Evolutionary conservation across 305 asterid species (phyloP).

Genomic region (Fraxinus sp.): DNA sequence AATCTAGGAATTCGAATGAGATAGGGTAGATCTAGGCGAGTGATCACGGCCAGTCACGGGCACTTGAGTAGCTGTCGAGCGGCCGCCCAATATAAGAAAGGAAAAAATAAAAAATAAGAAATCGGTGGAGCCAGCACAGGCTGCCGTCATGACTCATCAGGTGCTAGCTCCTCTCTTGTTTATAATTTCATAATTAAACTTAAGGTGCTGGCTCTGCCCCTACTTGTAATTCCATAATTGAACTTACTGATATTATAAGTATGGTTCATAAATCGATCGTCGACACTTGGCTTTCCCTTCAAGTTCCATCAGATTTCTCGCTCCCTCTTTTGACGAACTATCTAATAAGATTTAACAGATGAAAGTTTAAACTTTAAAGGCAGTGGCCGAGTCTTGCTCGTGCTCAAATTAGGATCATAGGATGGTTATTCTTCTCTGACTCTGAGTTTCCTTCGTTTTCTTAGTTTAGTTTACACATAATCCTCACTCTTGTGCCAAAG

Average conservation of each 20-base stretch:
- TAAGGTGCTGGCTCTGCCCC: too few species aligned
- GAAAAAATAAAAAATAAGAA: too few species aligned
- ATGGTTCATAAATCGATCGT: slow-evolving; percentile 55
- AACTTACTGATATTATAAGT: slow-evolving; percentile 39
- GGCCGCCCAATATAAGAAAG: too few species aligned
- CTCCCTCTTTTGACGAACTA: slow-evolving; percentile 55
- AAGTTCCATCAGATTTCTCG: slow-evolving; percentile 63
- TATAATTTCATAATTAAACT: too few species aligned
- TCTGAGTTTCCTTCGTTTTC: slow-evolving; percentile 62
- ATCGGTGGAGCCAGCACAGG: too few species aligned
- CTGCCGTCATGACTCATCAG: too few species aligned
- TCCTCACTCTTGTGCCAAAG: slow-evolving; percentile 44
- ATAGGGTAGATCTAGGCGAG: too few species aligned
- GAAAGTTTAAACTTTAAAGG: slow-evolving; percentile 42
- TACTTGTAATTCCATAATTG: background rate
- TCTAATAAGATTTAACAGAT: slow-evolving; percentile 57
- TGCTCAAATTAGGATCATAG: slow-evolving; percentile 45
- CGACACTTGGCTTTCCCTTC: slow-evolving; percentile 62
- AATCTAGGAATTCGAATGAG: too few species aligned
- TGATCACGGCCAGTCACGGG: too few species aligned
- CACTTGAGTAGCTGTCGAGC: too few species aligned
- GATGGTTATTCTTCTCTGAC: slow-evolving; percentile 47
- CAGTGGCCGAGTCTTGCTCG: slow-evolving; percentile 54
- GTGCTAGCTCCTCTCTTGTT: too few species aligned
- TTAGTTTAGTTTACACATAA: slow-evolving; percentile 56